Percentiles rank a stretch among this genome's conserved stretches.
Evolutionary conservation across 1,284 basidiomycete genomes (phyloP).

Genomic region (Leccinum subfulvum): DNA sequence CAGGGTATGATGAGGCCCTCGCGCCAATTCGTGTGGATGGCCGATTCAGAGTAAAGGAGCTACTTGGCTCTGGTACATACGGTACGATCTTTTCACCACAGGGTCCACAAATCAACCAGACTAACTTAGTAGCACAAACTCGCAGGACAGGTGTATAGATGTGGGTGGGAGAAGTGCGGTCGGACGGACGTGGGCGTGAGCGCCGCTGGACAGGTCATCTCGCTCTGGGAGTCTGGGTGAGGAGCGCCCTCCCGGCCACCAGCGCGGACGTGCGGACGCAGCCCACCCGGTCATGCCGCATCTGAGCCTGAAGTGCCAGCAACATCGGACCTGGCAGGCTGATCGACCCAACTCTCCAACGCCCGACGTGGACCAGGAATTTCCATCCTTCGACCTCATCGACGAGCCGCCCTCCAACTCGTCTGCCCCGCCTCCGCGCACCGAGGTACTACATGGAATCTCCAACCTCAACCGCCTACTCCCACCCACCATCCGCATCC

Average conservation of each 20-base stretch:
- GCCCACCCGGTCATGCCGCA: not conserved
- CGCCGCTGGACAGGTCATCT: slow-evolving; percentile 91
- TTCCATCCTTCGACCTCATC: slow-evolving; percentile 16
- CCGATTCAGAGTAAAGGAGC: no score
- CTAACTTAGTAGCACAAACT: no score
- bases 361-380: slow-evolving; percentile 9
- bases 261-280: not conserved
- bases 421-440: slow-evolving; percentile 27
- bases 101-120: no score
- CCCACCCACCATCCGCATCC: slow-evolving; percentile 85
- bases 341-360: no score
- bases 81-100: no score
- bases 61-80: no score
- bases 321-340: no score
- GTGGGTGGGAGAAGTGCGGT: slow-evolving; percentile 90
- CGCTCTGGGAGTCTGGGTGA: slow-evolving; percentile 68
- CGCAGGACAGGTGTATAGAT: slow-evolving; percentile 28
- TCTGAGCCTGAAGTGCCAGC: no score
- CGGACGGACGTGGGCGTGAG: slow-evolving; percentile 95
- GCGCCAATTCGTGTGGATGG: no score
- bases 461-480: slow-evolving; percentile 87
- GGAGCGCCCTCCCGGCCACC: slow-evolving; percentile 51
- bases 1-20: no score
- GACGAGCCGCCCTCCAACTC: slow-evolving; percentile 31
- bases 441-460: slow-evolving; percentile 74